These are phyloP conservation scores for Penicillium sp. DNA, from an alignment of 2,329 filamentous ascomycete genomes.

Conservation along the genomic window DNA sequence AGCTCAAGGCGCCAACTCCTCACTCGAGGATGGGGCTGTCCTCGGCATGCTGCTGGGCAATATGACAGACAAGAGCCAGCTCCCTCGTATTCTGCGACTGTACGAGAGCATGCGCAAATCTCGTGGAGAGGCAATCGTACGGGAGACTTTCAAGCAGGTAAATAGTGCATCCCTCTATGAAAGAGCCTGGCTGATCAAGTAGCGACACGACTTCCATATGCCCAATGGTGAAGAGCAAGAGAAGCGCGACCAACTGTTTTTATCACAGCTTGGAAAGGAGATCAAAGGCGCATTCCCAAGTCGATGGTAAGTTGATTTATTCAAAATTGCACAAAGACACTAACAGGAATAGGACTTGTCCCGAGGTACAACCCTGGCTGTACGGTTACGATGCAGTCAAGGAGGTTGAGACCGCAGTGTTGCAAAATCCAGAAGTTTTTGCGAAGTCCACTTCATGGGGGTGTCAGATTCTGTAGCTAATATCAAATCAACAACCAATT, in stretches of 20 bases:
- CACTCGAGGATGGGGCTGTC: conserved; percentile 68
- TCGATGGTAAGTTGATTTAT: conserved; percentile 48
- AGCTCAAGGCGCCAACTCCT: conserved; percentile 67
- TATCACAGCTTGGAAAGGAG: conserved; percentile 56
- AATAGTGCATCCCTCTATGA: background rate
- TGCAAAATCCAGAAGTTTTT: background rate
- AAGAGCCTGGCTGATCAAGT: background rate
- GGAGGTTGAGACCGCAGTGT: conserved; percentile 52
- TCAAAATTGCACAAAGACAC: background rate
- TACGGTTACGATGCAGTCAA: conserved; percentile 64
- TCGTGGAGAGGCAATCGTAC: conserved; percentile 57
- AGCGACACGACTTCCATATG: conserved; percentile 58
- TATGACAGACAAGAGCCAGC: conserved; percentile 45
- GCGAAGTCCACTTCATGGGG: background rate
- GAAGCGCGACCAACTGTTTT: conserved; percentile 59
- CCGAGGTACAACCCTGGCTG: conserved; percentile 63
- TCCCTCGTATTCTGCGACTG: conserved; percentile 46
- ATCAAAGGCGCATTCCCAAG: conserved; percentile 61
- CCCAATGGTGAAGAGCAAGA: conserved; percentile 58
- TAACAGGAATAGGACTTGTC: conserved; percentile 52
- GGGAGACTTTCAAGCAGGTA: conserved; percentile 60
- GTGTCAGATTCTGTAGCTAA: background rate
- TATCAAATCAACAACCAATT: conserved; percentile 1
- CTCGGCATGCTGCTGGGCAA: conserved; percentile 60
- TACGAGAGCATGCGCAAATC: conserved; percentile 52